Evolutionary conservation across 108 stramenopile genomes (phyloP), one percentile per base, ranked within the genome.

Genomic region (Craspedostauros australis): DNA sequence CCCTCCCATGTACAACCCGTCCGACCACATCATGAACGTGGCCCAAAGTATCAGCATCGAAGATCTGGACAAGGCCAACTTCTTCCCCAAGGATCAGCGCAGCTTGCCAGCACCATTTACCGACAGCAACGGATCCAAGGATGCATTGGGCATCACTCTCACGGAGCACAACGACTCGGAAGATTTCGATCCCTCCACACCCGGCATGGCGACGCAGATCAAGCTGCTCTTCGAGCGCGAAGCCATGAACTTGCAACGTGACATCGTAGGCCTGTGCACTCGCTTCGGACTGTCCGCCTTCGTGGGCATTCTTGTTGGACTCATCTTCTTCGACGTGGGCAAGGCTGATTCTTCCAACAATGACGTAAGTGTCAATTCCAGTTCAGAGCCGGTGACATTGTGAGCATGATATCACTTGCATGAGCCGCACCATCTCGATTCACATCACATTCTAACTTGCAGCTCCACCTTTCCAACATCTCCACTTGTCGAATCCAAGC

Each of bases 21-120:
- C 81, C 9, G 81, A 82, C 76, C 76, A 66, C 63, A 76, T 79
- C 26, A 73, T 82, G 74, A 56, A 70, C 34, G 70, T 75, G 8
- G 77, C 77, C n/a, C 69, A 79, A 26, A 51, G 55, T 28, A 50
- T 63, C 27, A 50, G 62, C 8, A 44, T 67, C 37, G 66, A 61
- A 14, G 46, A 76, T 29, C 54, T 76, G 12, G 31, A 43, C 21
- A 14, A 20, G 11, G 54, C 29, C n/a, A 70, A 70, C 15, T 76
- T 76, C 34, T 62, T 71, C 50, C 57, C 44, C 9, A 27, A 43
- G 12, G 60, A 66, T 32, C 54, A 68, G 4, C 65, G 65, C 20
- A 50, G 34, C 18, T 9, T 61, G 2, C 19, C 19, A 38, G 60
- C 21, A 11, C 33, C 73, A 39, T 53, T 60, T 29, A 24, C 8